Base-by-base conservation (phyloP, 2,329 filamentous ascomycete genomes). In the Aspergillus thermomutatus region DNA sequence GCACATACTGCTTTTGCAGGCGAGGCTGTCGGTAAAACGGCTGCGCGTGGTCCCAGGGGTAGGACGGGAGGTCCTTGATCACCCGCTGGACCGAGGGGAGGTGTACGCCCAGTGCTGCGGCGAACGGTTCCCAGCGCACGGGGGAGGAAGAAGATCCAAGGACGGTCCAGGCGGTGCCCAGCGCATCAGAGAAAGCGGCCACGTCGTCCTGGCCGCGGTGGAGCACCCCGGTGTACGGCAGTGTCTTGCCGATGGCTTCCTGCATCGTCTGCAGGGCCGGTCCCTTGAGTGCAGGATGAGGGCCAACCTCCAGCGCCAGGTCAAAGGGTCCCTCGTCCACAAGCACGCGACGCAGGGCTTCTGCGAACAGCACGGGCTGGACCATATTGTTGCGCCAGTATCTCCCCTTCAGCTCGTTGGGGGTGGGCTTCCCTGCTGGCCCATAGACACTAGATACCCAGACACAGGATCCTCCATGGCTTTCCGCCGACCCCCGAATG, bases 31-130 rank as follows among this genome's bases (percentile, higher is more conserved):
- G 67, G 64, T 75, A 79, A 55, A 76, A 68, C 2, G 59, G 46
- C 37, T 73, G 67, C 1, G 72, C 71, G 58, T 82, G 78, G 49
- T 82, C 77, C 76, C 79, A 82, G 1, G 75, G 69, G 54, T 82
- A 83, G 0, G 64, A 49, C 0, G 80, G 79, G 0, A 77, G 56
- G 43, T 59, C 65, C n/a, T n/a, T n/a, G n/a, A n/a, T n/a, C n/a
- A n/a, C n/a, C n/a, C n/a, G n/a, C n/a, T n/a, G n/a, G n/a, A 43
- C 9, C 28, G 26, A 53, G 46, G 28, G 43, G 41, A 47, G 41
- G 27, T 31, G 21, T 25, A 21, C 9, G 53, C 56, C 17, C 62
- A 49, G 21, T 56, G 52, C 25, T 46, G 50, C n/a, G 34, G 45
- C 6, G 31, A 58, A 28, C n/a, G n/a, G 37, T 31, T 52, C 50